Percentiles rank a stretch among this genome's conserved stretches.
Conservation (phyloP, 83 land plant species). For the Diphasiastrum complanatum region DNA sequence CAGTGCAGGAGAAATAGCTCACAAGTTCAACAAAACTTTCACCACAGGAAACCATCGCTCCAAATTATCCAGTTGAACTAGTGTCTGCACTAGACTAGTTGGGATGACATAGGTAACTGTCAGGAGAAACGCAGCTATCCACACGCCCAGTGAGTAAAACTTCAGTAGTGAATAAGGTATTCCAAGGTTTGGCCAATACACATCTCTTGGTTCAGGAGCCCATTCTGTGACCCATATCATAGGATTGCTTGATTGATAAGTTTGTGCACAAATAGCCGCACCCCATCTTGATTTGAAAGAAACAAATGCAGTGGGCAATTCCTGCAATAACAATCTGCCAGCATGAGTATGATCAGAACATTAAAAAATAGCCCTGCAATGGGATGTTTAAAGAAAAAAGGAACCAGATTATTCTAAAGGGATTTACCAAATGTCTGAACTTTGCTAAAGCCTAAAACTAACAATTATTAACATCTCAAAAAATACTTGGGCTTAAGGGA, state of each 20-base stretch:
- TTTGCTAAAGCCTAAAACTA: too few relatives aligned
- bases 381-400: too few relatives aligned
- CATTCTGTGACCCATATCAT: constrained; percentile 69
- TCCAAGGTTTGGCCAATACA: constrained; percentile 75
- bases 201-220: constrained; percentile 92
- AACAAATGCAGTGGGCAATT: constrained; percentile 80
- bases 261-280: constrained; percentile 54
- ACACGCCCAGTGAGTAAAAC: constrained; percentile 46
- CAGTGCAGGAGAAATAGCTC: constrained; percentile 21
- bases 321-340: constrained; percentile 44
- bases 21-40: constrained; percentile 48
- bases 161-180: constrained; percentile 43
- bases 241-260: constrained; percentile 63
- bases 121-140: constrained; percentile 45
- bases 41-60: constrained; percentile 54
- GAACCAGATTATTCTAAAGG: too few relatives aligned
- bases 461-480: too few relatives aligned
- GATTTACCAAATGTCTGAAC: too few relatives aligned
- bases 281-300: constrained; percentile 71
- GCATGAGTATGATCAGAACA: too few relatives aligned
- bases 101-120: constrained; percentile 57
- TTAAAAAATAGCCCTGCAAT: too few relatives aligned
- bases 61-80: constrained; percentile 57
- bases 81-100: constrained; percentile 69
- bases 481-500: too few relatives aligned